These are phyloP conservation scores for Avena eriantha DNA, from an alignment of 176 grass and related monocot genomes.

Conservation along the genomic window DNA sequence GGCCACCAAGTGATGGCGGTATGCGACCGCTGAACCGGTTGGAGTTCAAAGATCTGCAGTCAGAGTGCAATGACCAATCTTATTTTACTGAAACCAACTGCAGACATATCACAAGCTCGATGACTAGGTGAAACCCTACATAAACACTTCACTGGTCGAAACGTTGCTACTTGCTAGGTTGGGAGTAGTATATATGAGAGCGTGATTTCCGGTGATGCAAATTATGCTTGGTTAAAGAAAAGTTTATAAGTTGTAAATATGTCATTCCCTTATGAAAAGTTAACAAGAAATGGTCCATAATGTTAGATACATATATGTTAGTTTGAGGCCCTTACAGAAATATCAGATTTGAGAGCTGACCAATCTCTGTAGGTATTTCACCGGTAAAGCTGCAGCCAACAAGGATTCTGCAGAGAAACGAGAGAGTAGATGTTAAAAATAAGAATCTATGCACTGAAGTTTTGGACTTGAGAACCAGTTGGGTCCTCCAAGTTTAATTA, in stretches of 20 bases:
- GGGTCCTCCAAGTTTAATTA: slow-evolving; percentile 12
- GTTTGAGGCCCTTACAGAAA: slow-evolving; percentile 65
- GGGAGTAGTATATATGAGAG: background rate
- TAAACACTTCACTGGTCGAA: background rate
- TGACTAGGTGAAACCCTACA: background rate
- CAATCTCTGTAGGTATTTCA: slow-evolving; percentile 76
- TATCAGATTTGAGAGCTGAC: slow-evolving; percentile 58
- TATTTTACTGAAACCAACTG: background rate
- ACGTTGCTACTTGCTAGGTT: background rate
- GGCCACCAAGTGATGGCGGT: slow-evolving; percentile 63
- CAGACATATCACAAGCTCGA: background rate
- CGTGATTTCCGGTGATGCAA: background rate
- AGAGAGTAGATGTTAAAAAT: background rate
- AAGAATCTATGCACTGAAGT: background rate
- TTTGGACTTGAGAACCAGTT: background rate
- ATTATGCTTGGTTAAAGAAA: background rate
- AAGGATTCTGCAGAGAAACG: slow-evolving; percentile 65
- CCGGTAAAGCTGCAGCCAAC: slow-evolving; percentile 78
- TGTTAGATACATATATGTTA: background rate
- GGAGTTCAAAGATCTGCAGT: slow-evolving; percentile 78
- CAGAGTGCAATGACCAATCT: background rate
- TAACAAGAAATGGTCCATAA: background rate
- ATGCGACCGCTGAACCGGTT: slow-evolving; percentile 74
- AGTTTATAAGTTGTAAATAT: background rate
- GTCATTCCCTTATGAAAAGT: background rate